These are phyloP conservation scores for Trifolium fragiferum DNA, from an alignment of 306 rosid species.

Conservation along the genomic window DNA sequence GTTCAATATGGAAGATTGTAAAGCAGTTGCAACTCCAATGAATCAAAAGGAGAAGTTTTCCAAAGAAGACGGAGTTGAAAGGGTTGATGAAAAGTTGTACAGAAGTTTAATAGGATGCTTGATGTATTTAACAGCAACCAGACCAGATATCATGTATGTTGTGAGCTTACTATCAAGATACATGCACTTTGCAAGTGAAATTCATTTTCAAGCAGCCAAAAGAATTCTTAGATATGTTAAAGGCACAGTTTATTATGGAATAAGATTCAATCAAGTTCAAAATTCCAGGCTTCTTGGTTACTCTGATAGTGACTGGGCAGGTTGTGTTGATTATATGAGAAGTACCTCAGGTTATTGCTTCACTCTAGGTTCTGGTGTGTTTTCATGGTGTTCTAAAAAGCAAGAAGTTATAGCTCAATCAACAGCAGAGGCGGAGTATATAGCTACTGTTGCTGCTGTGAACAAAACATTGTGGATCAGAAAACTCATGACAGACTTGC, in stretches of 20 bases:
- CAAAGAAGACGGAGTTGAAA: not conserved
- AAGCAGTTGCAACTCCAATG: not conserved
- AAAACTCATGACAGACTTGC: not conserved
- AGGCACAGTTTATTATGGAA: not conserved
- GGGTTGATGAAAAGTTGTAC: no score
- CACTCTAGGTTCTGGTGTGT: no score
- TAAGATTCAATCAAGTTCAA: not conserved
- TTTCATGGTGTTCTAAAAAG: not conserved
- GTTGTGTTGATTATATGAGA: not conserved
- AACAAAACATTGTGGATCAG: not conserved
- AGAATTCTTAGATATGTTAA: not conserved
- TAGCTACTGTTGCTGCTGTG: not conserved
- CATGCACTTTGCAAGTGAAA: not conserved
- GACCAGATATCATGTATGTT: no score
- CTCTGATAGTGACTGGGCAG: not conserved
- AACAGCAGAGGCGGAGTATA: not conserved
- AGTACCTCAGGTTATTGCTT: no score
- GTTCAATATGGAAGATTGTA: not conserved
- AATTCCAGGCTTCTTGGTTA: not conserved
- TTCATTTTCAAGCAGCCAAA: not conserved
- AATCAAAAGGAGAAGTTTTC: conserved; percentile 1
- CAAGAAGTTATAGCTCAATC: conserved; percentile 4
- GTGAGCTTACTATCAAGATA: not conserved
- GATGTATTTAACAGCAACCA: no score
- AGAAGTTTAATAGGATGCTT: no score